Percentiles rank a stretch among this genome's conserved stretches.
Evolutionary conservation across 768 basidiomycete species (phyloP).

Genomic region (Leccinellum albellum): DNA sequence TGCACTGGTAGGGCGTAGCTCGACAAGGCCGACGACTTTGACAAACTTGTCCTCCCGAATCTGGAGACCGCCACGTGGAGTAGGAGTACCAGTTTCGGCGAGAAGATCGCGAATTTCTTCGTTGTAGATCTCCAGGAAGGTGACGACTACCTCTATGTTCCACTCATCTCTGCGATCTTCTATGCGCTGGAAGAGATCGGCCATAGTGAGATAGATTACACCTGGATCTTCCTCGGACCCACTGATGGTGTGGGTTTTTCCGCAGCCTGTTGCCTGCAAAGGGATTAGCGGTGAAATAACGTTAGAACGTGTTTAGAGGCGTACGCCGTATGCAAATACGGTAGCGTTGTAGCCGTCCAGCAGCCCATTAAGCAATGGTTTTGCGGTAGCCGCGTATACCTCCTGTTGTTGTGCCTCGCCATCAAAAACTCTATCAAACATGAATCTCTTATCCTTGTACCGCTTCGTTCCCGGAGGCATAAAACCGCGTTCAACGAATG

Average conservation of each 20-base stretch:
- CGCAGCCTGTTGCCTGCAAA: constrained; percentile 96
- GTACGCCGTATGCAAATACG: constrained; percentile 96
- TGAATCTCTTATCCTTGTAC: constrained; percentile 95
- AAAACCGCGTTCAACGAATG: constrained; percentile 83
- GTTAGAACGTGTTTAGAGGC: constrained; percentile 28
- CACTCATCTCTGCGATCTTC: constrained; percentile 82
- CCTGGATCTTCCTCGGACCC: constrained; percentile 86
- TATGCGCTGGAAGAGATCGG: constrained; percentile 92
- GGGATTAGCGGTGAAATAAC: constrained; percentile 10
- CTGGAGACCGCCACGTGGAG: constrained; percentile 81
- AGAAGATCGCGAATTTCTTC: constrained; percentile 97
- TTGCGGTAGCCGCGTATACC: constrained; percentile 82
- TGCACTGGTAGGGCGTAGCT: constrained; percentile 75
- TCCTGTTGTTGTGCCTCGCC: constrained; percentile 78
- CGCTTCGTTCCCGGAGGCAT: constrained; percentile 84
- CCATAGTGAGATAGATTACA: constrained; percentile 95
- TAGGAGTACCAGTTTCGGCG: constrained; percentile 56
- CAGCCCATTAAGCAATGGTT: constrained; percentile 78
- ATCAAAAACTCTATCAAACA: constrained; percentile 93
- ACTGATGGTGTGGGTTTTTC: constrained; percentile 98
- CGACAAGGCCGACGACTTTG: constrained; percentile 81
- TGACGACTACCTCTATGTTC: constrained; percentile 85
- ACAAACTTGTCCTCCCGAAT: constrained; percentile 95
- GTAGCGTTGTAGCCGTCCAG: constrained; percentile 96
- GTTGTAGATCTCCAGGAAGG: constrained; percentile 98